Conservation (phyloP, 139 green algal species). For the Mesostigma viride region DNA sequence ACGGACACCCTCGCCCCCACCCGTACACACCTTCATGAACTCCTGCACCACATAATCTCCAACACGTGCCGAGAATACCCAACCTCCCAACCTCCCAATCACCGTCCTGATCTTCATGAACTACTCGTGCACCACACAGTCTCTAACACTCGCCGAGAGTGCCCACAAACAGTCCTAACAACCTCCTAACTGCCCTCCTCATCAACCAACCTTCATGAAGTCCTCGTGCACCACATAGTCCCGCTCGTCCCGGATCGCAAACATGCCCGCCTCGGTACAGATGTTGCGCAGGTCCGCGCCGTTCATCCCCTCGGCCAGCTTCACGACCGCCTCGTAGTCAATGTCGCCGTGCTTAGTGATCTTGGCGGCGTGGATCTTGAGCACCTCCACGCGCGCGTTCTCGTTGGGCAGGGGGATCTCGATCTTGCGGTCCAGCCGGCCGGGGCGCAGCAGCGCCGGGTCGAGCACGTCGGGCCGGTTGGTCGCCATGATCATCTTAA, state of each 20-base stretch:
- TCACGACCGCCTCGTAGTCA: conserved; percentile 95
- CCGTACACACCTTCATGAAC: no score
- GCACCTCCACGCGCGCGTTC: conserved; percentile 83
- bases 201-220: conserved; percentile 98
- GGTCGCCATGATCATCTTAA: conserved; percentile 54
- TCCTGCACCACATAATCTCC: no score
- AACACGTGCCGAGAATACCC: no score
- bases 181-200: no score
- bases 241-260: conserved; percentile 94
- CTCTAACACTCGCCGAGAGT: neutral
- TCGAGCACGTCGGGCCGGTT: conserved; percentile 85
- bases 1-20: no score
- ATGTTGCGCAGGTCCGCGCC: conserved; percentile 96
- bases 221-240: conserved; percentile 95
- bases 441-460: conserved; percentile 88
- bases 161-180: no score
- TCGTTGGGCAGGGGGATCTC: conserved; percentile 99
- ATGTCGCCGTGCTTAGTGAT: conserved; percentile 97
- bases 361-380: conserved; percentile 92
- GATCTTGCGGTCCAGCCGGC: conserved; percentile 92
- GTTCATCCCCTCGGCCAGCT: conserved; percentile 90
- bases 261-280: conserved; percentile 97
- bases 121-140: no score
- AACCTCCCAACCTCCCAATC: no score
- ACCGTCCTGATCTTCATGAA: no score